phyloP scores from a whole-genome alignment of 2,329 filamentous ascomycete species.

The Colletotrichum sp. region DNA sequence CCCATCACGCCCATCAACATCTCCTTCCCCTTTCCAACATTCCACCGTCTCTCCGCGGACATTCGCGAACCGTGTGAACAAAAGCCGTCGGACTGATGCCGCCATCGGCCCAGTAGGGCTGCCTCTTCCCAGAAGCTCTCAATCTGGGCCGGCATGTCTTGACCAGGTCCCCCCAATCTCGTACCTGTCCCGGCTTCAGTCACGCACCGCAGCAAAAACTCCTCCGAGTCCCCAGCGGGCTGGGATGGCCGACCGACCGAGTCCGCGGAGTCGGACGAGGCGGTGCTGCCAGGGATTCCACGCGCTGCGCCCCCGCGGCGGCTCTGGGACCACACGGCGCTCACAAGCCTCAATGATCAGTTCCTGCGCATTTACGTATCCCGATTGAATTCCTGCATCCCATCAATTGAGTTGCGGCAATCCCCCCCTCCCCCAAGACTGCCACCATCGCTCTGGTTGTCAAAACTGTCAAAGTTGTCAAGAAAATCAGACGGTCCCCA shows the following conservation, averaged over 20 bases:
- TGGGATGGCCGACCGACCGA: neutral
- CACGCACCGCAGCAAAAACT: neutral
- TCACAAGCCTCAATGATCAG: neutral
- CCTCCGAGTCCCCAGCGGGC: neutral
- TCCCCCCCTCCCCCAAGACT: neutral
- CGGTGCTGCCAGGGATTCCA: neutral
- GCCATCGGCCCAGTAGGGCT: neutral
- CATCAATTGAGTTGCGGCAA: neutral
- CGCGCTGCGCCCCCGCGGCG: neutral
- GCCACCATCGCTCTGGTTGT: neutral
- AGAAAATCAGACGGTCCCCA: neutral
- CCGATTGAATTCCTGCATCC: neutral
- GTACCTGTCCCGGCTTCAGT: neutral
- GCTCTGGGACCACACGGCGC: neutral
- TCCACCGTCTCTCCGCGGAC: neutral
- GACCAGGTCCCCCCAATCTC: neutral
- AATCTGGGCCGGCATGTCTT: neutral
- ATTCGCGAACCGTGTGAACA: neutral
- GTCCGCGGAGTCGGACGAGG: neutral
- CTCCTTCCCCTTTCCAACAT: neutral
- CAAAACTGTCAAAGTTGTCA: neutral
- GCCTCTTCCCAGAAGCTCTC: neutral
- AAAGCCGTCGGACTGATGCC: neutral
- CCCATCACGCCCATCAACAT: neutral
- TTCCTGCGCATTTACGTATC: neutral